Evolutionary conservation across 176 grass and related monocot species (phyloP), one percentile per base, ranked within the genome.

Genomic region (Puya raimondii): DNA sequence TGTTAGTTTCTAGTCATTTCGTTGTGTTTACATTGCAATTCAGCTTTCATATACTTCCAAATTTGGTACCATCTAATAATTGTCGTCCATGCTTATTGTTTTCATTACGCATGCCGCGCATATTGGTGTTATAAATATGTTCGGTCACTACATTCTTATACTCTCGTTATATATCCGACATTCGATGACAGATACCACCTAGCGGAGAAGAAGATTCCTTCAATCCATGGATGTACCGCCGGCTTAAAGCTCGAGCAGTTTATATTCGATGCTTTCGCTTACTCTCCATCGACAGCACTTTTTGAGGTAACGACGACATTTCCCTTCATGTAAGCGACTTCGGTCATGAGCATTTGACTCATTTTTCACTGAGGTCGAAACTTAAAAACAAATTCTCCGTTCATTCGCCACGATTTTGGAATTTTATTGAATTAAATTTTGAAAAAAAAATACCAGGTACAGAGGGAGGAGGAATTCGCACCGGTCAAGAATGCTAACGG

Each of bases 221-320:
- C 88, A 71, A 82, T 96, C 70, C 88, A 96, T 76, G 92, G 92
- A 10, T 65, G 50, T 33, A 91, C 88, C 12, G 50, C 54, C 57
- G 88, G 92, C 49, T 82, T 96, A 67, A 96, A 96, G 67, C 88
- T 96, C 67, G 93, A 96, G 72, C 93, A 87, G 64, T 97, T 92
- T 65, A 85, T 97, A 77, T 92, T 97, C 26, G 84, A 97, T 12
- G 89, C 87, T 27, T 92, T 92, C 75, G 70, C 80, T 52, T 97
- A 97, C 79, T 85, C 89, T 65, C 89, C 86, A 63, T 87, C 93
- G 13, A 89, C 85, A 68, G 76, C 77, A 57, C 84, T 97, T 67
- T 97, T 87, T 83, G 93, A 92, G 89, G 89, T 97, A 42, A 5
- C 33, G 0, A 7, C 33, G 33, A 42, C 33, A 42, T 6, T 61